A percentile compares a stretch with the other conserved stretches of the same genome.
These are phyloP conservation scores for Aspergillus quadricinctus DNA, from an alignment of 2,329 filamentous ascomycete species.

Conservation along the genomic window DNA sequence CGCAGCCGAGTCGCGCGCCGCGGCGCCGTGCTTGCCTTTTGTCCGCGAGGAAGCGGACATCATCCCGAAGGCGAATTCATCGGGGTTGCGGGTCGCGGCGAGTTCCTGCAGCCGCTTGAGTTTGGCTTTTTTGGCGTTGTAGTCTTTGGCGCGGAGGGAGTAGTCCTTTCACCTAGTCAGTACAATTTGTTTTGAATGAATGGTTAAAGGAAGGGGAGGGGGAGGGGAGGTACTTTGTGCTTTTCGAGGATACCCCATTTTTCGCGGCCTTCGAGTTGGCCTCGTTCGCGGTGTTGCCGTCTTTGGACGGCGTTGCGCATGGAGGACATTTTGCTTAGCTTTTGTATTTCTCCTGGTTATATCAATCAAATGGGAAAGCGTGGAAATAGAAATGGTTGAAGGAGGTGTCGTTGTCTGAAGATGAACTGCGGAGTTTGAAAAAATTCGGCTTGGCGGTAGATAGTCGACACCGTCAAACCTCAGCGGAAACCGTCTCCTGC, in stretches of 20 bases:
- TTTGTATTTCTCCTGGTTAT: background rate
- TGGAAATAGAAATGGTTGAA: too few species aligned
- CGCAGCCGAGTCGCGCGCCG: slow-evolving; percentile 37
- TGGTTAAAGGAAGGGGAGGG: too few species aligned
- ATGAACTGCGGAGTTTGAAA: background rate
- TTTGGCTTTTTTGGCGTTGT: slow-evolving; percentile 58
- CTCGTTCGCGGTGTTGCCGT: slow-evolving; percentile 84
- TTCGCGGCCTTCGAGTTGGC: slow-evolving; percentile 75
- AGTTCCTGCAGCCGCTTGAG: slow-evolving; percentile 57
- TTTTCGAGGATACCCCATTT: slow-evolving; percentile 94
- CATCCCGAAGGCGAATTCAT: slow-evolving; percentile 66
- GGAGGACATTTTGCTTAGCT: slow-evolving; percentile 47
- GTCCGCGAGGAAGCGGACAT: slow-evolving; percentile 46
- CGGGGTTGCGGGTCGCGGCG: slow-evolving; percentile 58
- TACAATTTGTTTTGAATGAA: too few species aligned
- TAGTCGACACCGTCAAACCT: background rate
- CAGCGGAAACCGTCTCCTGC: background rate
- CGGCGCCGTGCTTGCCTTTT: slow-evolving; percentile 41
- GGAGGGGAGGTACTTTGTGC: slow-evolving; percentile 62
- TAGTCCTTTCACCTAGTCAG: slow-evolving; percentile 49
- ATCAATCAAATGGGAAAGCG: too few species aligned
- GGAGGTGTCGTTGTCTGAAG: background rate
- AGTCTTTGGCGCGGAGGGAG: slow-evolving; percentile 60
- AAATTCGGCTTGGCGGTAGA: background rate
- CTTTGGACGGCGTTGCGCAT: slow-evolving; percentile 64